phyloP scores from a whole-genome alignment of 148 eudicot species.

The Rhododendron ferrugineum region DNA sequence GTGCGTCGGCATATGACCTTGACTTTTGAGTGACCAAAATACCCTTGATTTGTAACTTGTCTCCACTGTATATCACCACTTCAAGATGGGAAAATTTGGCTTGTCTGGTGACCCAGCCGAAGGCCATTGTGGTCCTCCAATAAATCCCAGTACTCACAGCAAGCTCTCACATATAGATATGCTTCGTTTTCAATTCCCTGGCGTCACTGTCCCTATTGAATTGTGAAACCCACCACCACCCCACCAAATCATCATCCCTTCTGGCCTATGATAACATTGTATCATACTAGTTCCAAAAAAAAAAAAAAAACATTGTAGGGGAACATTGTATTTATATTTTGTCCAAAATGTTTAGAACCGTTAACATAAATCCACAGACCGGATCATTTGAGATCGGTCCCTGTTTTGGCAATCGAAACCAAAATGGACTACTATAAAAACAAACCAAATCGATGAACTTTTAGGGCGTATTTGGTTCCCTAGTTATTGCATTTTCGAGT shows the following conservation, averaged over 20 bases:
- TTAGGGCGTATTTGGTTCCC: no score
- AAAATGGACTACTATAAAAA: no score
- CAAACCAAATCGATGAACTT: no score
- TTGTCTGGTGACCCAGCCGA: background rate
- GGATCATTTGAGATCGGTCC: no score
- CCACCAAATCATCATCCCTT: background rate
- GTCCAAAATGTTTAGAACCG: no score
- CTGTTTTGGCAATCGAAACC: no score
- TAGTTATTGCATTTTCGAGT: no score
- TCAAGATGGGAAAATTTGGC: background rate
- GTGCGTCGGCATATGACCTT: conserved; percentile 7
- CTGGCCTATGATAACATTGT: background rate
- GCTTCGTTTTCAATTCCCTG: background rate
- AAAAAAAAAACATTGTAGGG: no score
- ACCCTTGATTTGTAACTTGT: background rate
- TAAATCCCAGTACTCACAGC: background rate
- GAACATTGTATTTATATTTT: no score
- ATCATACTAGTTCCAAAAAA: no score
- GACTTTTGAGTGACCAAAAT: conserved; percentile 6
- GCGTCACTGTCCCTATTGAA: conserved; percentile 7
- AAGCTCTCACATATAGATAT: background rate
- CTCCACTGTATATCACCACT: background rate
- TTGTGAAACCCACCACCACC: background rate
- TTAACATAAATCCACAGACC: no score
- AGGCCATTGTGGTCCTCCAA: background rate